Percentiles rank a stretch among this genome's conserved stretches.
phyloP scores from a whole-genome alignment of 345 rosid genomes.

The Sonneratia alba region DNA sequence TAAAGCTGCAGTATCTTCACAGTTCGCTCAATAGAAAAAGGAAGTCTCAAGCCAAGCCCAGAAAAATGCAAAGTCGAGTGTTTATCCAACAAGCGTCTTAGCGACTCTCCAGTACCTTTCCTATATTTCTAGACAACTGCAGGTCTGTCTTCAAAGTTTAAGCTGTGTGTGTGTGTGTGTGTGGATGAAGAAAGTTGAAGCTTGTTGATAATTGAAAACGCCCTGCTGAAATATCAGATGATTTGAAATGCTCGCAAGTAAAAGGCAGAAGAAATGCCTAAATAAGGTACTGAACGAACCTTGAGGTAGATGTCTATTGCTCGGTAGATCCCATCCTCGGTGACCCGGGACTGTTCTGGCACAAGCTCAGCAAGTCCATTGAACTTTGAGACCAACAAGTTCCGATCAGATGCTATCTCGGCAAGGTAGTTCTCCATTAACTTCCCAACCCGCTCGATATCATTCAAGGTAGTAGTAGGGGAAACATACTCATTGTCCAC shows the following conservation, averaged over 20 bases:
- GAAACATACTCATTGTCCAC: conserved; percentile 34
- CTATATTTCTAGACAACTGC: neutral
- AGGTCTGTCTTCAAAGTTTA: neutral
- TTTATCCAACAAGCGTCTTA: too few relatives aligned
- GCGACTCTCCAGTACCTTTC: too few relatives aligned
- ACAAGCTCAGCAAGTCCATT: conserved; percentile 61
- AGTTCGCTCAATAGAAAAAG: too few relatives aligned
- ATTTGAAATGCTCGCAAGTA: too few relatives aligned
- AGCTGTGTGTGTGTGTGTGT: neutral
- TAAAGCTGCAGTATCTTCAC: too few relatives aligned
- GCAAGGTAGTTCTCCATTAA: conserved; percentile 82
- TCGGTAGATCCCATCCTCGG: conserved; percentile 87
- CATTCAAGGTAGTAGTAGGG: conserved; percentile 25
- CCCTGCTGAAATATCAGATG: too few relatives aligned
- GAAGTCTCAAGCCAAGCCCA: too few relatives aligned
- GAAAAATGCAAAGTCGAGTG: neutral
- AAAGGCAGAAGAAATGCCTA: neutral
- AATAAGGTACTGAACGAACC: conserved; percentile 26
- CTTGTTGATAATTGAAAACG: neutral
- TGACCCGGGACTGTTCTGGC: conserved; percentile 66
- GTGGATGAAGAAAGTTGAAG: neutral
- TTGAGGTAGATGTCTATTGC: conserved; percentile 86
- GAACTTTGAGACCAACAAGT: conserved; percentile 51
- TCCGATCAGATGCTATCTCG: conserved; percentile 77
- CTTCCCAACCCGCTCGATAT: conserved; percentile 77